Conservation (phyloP, 2,329 filamentous ascomycete species). For the Colletotrichum chrysophilum region DNA sequence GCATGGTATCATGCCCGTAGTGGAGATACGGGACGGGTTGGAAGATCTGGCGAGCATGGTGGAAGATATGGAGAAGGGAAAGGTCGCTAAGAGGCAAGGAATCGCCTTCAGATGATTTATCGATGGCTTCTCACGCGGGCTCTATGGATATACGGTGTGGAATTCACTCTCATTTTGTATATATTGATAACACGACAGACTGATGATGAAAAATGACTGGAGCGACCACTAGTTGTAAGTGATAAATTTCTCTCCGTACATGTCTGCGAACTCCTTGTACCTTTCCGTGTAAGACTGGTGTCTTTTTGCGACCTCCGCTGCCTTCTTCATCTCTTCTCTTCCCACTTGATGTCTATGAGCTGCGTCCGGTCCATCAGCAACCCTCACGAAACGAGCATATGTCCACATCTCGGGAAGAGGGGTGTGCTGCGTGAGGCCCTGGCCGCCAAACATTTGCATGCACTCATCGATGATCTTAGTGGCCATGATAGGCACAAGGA, state of each 20-base stretch:
- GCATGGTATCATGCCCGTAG: constrained; percentile 43
- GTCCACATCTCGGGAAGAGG: constrained; percentile 90
- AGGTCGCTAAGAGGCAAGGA: constrained; percentile 38
- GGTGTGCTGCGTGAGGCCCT: constrained; percentile 92
- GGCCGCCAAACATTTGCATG: constrained; percentile 89
- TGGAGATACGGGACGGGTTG: constrained; percentile 40
- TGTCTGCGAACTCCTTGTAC: constrained; percentile 68
- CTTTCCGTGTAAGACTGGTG: constrained; percentile 68
- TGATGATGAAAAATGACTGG: neutral
- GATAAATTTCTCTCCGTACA: constrained; percentile 53
- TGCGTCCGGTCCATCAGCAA: constrained; percentile 96
- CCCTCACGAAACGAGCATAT: constrained; percentile 78
- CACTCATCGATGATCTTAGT: constrained; percentile 94
- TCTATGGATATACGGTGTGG: neutral
- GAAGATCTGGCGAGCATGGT: constrained; percentile 43
- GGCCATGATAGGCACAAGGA: constrained; percentile 82
- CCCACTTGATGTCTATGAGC: constrained; percentile 87
- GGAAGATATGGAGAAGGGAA: constrained; percentile 40
- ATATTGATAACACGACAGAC: neutral
- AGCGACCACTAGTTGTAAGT: constrained; percentile 18
- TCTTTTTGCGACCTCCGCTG: constrained; percentile 61
- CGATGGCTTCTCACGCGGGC: neutral
- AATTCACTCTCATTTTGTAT: neutral
- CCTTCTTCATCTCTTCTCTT: constrained; percentile 77
- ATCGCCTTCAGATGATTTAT: constrained; percentile 34